phyloP scores from a whole-genome alignment of 2,329 filamentous ascomycete species.

The Xenosphaeropsis pyriputrescens region DNA sequence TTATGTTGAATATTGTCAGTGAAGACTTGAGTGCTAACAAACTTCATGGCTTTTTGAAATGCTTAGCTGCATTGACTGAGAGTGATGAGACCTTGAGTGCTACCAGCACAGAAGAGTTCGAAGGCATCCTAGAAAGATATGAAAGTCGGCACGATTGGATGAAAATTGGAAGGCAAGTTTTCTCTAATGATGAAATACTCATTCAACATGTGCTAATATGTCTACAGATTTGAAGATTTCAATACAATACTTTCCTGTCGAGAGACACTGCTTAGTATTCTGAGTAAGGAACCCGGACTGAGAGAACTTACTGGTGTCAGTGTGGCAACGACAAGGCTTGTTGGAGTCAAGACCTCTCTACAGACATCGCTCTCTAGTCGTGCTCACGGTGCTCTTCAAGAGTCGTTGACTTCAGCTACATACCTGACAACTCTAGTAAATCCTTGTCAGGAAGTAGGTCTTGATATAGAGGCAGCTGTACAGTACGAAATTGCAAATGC shows the following conservation, averaged over 20 bases:
- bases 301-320: slow-evolving; percentile 44
- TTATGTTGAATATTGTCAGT: slow-evolving; percentile 40
- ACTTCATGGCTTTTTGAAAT: slow-evolving; percentile 39
- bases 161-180: slow-evolving; percentile 58
- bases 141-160: slow-evolving; percentile 61
- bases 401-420: slow-evolving; percentile 75
- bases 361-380: slow-evolving; percentile 62
- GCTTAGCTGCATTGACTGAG: slow-evolving; percentile 64
- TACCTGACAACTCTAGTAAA: slow-evolving; percentile 65
- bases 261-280: slow-evolving; percentile 65
- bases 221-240: slow-evolving; percentile 55
- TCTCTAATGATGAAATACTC: not conserved
- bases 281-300: slow-evolving; percentile 56
- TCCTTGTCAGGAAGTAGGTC: slow-evolving; percentile 52
- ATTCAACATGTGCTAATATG: slow-evolving; percentile 6
- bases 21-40: slow-evolving; percentile 32
- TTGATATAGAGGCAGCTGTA: slow-evolving; percentile 64
- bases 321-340: slow-evolving; percentile 47
- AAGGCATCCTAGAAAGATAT: slow-evolving; percentile 47
- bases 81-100: slow-evolving; percentile 63
- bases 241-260: slow-evolving; percentile 70
- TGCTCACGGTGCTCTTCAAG: slow-evolving; percentile 69
- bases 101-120: slow-evolving; percentile 41
- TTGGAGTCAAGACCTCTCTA: slow-evolving; percentile 67
- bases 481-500: slow-evolving; percentile 77